A percentile compares a stretch with the other conserved stretches of the same genome.
phyloP scores from a whole-genome alignment of 2,329 filamentous ascomycete species.

The Exserohilum rostratum region DNA sequence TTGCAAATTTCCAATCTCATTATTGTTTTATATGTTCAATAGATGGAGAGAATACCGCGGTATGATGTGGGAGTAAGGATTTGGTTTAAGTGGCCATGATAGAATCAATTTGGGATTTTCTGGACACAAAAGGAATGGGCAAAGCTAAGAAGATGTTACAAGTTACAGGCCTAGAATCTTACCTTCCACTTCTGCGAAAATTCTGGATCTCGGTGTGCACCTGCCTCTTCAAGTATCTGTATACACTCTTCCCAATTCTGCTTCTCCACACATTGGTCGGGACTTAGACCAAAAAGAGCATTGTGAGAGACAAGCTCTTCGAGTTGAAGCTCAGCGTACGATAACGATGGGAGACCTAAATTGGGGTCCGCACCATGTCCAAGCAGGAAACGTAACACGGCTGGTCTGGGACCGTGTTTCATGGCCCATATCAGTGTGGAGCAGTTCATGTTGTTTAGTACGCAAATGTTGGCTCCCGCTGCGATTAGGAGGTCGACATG shows the following conservation, averaged over 20 bases:
- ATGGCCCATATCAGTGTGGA: background rate
- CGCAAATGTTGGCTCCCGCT: background rate
- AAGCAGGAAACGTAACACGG: background rate
- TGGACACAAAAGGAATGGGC: too few species aligned
- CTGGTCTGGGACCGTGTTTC: background rate
- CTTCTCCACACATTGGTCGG: background rate
- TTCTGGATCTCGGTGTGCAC: too few species aligned
- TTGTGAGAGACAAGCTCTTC: too few species aligned
- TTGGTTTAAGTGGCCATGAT: too few species aligned
- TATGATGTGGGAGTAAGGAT: too few species aligned
- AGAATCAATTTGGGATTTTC: too few species aligned
- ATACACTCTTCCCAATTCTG: background rate
- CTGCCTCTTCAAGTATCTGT: background rate
- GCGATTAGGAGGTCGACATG: background rate
- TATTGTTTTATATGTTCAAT: too few species aligned
- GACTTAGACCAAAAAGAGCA: background rate
- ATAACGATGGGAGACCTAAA: background rate
- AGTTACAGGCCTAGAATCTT: too few species aligned
- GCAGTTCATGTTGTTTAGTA: background rate
- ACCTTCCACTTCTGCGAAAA: too few species aligned
- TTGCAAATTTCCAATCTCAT: too few species aligned
- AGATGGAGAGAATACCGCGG: too few species aligned
- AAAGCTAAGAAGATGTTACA: too few species aligned
- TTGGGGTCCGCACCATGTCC: background rate
- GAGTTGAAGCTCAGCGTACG: background rate